A percentile compares a stretch with the other conserved stretches of the same genome.
phyloP scores from a whole-genome alignment of 2,329 filamentous ascomycete genomes.

The Calonectria pauciramosa region DNA sequence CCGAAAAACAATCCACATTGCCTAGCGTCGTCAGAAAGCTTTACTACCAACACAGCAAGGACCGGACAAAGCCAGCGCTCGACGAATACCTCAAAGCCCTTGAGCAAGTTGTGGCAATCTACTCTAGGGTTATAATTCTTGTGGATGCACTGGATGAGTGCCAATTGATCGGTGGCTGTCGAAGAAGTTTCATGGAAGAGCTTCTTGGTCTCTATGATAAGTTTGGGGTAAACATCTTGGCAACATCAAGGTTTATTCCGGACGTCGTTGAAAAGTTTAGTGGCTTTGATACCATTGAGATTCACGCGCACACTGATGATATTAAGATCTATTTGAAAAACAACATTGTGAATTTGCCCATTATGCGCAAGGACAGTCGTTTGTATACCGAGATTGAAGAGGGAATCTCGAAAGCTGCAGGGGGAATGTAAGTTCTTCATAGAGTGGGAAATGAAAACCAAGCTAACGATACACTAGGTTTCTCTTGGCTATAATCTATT shows the following conservation, averaged over 20 bases:
- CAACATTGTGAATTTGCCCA: background rate
- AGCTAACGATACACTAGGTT: background rate
- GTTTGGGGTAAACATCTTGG: constrained; percentile 29
- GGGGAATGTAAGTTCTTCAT: background rate
- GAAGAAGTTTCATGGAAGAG: background rate
- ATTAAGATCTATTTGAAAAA: constrained; percentile 25
- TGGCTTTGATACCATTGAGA: background rate
- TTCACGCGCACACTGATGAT: constrained; percentile 33
- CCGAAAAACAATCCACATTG: no score
- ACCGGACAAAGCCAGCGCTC: background rate
- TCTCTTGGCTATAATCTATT: background rate
- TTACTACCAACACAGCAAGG: no score
- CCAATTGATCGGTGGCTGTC: rapidly evolving
- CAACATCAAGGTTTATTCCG: constrained; percentile 41
- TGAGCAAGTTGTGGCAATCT: background rate
- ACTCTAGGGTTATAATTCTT: constrained; percentile 13
- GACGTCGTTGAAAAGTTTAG: constrained; percentile 22
- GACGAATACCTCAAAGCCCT: background rate
- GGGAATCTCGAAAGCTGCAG: background rate
- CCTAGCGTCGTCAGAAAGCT: no score
- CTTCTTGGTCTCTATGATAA: constrained; percentile 12
- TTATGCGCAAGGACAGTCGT: rapidly evolving
- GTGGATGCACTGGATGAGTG: constrained; percentile 47
- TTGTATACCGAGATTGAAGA: background rate
- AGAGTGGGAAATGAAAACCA: background rate